These are phyloP conservation scores for Leptographium wingfieldii DNA, from an alignment of 2,329 filamentous ascomycete genomes.

Conservation along the genomic window DNA sequence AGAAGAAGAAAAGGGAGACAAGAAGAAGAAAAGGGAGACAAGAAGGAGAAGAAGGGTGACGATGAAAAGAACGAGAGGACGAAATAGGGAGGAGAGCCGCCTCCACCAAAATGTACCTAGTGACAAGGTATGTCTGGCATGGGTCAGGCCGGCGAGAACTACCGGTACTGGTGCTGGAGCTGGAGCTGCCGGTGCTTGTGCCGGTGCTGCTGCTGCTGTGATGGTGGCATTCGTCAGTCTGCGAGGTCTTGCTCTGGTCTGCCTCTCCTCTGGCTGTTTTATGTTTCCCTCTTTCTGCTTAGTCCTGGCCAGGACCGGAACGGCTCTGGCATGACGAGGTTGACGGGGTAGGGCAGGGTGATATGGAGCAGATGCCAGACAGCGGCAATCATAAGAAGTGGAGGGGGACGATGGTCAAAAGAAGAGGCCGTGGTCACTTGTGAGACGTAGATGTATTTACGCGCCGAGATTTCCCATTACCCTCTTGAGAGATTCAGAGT, in stretches of 20 bases:
- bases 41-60: neutral
- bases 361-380: neutral
- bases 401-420: neutral
- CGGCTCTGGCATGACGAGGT: neutral
- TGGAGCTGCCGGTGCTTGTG: neutral
- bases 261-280: neutral
- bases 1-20: neutral
- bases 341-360: neutral
- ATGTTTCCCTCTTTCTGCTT: neutral
- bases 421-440: neutral
- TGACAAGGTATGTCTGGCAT: neutral
- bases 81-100: neutral
- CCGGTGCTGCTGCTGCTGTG: neutral
- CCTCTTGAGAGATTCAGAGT: constrained; percentile 3
- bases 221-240: neutral
- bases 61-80: neutral
- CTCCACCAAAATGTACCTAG: neutral
- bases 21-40: neutral
- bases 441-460: constrained; percentile 6
- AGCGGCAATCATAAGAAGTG: neutral
- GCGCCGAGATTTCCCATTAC: constrained; percentile 8
- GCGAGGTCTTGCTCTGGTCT: neutral
- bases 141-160: neutral
- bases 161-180: neutral
- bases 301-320: neutral